phyloP scores from a whole-genome alignment of 345 rosid genomes.

The Lenwebbia sp. region DNA sequence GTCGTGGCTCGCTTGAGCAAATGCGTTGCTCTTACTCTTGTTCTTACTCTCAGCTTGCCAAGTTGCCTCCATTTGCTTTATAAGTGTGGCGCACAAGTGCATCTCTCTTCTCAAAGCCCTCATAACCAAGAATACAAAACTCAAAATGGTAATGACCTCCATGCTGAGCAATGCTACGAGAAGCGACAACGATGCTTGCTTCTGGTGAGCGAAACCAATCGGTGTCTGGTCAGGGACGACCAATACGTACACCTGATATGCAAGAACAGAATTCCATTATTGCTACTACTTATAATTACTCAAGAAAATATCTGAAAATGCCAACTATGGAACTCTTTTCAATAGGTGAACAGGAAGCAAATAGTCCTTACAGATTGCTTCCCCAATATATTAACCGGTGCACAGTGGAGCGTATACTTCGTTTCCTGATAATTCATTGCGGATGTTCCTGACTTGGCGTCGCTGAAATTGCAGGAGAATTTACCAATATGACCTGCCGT shows the following conservation, averaged over 20 bases:
- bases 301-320: background rate
- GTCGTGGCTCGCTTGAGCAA: constrained; percentile 74
- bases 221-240: background rate
- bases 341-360: background rate
- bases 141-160: background rate
- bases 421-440: background rate
- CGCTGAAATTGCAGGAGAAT: background rate
- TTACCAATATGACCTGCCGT: background rate
- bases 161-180: background rate
- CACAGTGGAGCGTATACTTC: background rate
- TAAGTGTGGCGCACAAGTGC: constrained; percentile 7
- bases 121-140: background rate
- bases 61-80: constrained; percentile 74
- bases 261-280: background rate
- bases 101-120: background rate
- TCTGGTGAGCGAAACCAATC: background rate
- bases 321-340: background rate
- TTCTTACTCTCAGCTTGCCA: constrained; percentile 67
- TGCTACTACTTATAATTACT: background rate
- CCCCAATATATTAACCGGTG: background rate
- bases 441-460: background rate
- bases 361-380: background rate
- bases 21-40: constrained; percentile 60
- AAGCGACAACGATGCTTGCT: background rate
- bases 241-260: background rate